Base-by-base conservation (phyloP, 2,329 filamentous ascomycete species). In the Verticillium albo-atrum region DNA sequence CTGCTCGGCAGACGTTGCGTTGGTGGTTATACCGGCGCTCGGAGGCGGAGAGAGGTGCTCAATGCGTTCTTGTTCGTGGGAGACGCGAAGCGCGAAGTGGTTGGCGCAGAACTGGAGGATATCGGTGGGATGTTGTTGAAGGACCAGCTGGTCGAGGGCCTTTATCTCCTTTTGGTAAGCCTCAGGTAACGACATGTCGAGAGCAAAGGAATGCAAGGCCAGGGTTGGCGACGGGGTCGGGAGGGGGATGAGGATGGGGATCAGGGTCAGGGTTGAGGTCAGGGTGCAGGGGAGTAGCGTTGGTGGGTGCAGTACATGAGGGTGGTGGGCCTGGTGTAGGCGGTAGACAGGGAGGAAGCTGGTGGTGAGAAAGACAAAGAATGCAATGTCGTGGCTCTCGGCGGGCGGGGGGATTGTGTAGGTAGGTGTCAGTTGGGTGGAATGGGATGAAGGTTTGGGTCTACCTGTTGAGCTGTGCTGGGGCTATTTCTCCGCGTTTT, bases 71-170 rank as follows among this genome's bases (percentile, higher is more conserved):
- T 23, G 42, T 25, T 47, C 34, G 15, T 37, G 34, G 6, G 34
- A 37, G 42, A 47, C 35, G 61, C 25, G 23, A 3, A 30, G 37
- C 66, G 80, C 77, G 75, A 89, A 89, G 78, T 85, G 85, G 74
- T 89, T 86, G 74, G 84, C 82, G 77, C 86, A 89, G 79, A 87
- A 88, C 73, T 90, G 87, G 66, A 89, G 79, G 70, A 87, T 80
- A 77, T 91, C 87, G 72, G 77, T 68, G 56, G 87, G 85, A 63
- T 84, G 78, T 66, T 80, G 73, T 69, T 82, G 81, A 66, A 80
- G 76, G 66, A 89, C 74, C 73, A 88, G 80, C 74, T 80, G 79
- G 70, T 84, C 84, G 72, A 89, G 83, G 69, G 80, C 79, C 73
- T 85, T 79, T 75, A 88, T 84, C 74, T 87, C 83, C 74, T 83